Base-by-base conservation (phyloP, 1,284 basidiomycete species). In the Naganishia sp. region DNA sequence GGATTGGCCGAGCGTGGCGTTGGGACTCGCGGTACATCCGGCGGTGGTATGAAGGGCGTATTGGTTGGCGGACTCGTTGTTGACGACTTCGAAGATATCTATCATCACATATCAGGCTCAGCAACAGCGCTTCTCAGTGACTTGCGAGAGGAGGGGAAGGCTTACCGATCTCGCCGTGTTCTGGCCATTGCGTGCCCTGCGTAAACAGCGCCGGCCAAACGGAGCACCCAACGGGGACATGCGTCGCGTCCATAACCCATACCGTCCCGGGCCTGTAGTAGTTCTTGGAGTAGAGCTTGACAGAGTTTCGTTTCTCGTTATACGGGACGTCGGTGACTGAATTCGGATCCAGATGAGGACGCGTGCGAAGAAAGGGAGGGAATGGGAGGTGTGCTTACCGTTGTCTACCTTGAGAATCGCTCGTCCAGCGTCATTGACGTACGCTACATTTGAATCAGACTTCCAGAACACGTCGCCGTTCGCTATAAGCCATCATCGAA, bases 381-480 rank as follows among this genome's bases (percentile, higher is more conserved):
- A 7, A 25, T 1, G 39, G 21, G 23, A 6, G 21, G 21, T n/a
- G 25, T 6, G 15, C 68, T 6, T 50, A 69, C 68, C 71, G 68
- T 76, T 75, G 69, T 75, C 74, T 46, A 77, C 75, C 66, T 71
- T 71, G 74, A 90, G 87, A 73, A 90, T 85, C 2, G 88, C 88
- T 67, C 86, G 87, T 6, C 83, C 81, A 0, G 84, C 72, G 70
- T 85, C 82, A 64, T 87, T 85, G 54, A 89, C 83, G 72, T 84
- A 89, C 1, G 88, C 85, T 36, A 90, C 84, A 5, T 56, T 43
- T 4, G 55, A 50, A 42, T 55, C 45, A 15, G 36, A 66, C 25
- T 49, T 59, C 64, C 67, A 70, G 15, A 63, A 57, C 7, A 64
- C 60, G 52, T 86, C 68, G 18, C 63, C 63, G 45, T 61, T 64